phyloP scores from a whole-genome alignment of 1,284 basidiomycete genomes.

The Sporisorium reilianum region DNA sequence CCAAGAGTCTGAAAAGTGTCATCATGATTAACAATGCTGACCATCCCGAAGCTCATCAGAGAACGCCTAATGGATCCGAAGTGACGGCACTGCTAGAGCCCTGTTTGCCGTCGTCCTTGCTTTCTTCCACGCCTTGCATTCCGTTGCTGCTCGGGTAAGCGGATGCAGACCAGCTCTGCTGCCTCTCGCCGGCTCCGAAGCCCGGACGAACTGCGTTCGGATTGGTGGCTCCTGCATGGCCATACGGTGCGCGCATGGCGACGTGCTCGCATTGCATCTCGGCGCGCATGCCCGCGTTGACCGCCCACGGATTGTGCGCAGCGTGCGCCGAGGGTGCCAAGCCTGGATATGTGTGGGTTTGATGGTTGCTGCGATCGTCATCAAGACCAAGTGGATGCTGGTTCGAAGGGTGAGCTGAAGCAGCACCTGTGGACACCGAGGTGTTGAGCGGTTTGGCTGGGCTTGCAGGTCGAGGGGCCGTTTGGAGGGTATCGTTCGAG shows the following conservation, averaged over 20 bases:
- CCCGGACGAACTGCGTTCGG: constrained; percentile 4
- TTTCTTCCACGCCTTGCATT: neutral
- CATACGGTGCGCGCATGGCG: constrained; percentile 25
- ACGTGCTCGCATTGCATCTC: constrained; percentile 49
- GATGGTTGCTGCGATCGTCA: neutral
- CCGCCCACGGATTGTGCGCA: constrained; percentile 44
- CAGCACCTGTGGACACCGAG: neutral
- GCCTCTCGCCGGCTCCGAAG: constrained; percentile 6
- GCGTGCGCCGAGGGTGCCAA: constrained; percentile 1
- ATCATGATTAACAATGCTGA: neutral
- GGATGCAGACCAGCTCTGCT: constrained; percentile 21
- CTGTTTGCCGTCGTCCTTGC: constrained; percentile 4
- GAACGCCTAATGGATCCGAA: constrained; percentile 41
- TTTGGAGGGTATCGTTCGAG: neutral
- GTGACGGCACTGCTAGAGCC: constrained; percentile 11
- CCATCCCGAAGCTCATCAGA: constrained; percentile 4
- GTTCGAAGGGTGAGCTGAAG: neutral
- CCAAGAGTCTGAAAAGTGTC: neutral
- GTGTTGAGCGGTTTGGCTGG: constrained; percentile 8
- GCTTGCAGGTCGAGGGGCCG: constrained; percentile 12
- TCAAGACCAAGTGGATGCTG: constrained; percentile 3
- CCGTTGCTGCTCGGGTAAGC: neutral
- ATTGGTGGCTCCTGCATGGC: neutral
- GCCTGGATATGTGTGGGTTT: neutral
- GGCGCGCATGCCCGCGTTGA: constrained; percentile 21